These are phyloP conservation scores for Talaromyces stipitatus DNA, from an alignment of 495 filamentous ascomycete genomes.

Conservation along the genomic window DNA sequence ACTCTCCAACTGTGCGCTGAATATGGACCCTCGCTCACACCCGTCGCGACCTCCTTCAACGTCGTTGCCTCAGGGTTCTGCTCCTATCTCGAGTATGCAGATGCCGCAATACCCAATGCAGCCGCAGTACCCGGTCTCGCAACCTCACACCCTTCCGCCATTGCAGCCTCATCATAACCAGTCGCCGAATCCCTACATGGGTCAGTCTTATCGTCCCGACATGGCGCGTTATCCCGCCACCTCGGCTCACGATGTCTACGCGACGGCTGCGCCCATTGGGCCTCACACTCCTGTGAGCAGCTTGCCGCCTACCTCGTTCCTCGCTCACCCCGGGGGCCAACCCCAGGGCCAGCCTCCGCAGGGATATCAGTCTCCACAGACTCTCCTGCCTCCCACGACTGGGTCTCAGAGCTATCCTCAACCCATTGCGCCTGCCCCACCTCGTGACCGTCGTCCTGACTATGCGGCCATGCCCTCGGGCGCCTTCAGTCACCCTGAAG, in stretches of 20 bases:
- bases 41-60: constrained; percentile 50
- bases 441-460: constrained; percentile 47
- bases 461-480: constrained; percentile 55
- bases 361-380: constrained; percentile 53
- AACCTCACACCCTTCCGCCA: constrained; percentile 64
- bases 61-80: constrained; percentile 46
- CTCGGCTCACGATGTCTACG: constrained; percentile 54
- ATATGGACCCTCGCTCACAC: constrained; percentile 47
- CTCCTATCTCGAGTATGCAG: constrained; percentile 39
- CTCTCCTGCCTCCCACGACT: constrained; percentile 58
- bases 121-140: constrained; percentile 48
- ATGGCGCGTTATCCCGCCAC: constrained; percentile 55
- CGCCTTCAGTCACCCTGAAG: constrained; percentile 45
- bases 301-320: constrained; percentile 44
- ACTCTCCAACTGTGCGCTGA: constrained; percentile 4
- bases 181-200: constrained; percentile 48
- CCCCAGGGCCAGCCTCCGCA: constrained; percentile 46
- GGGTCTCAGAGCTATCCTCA: constrained; percentile 60
- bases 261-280: constrained; percentile 37
- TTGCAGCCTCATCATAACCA: constrained; percentile 54
- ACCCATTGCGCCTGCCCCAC: constrained; percentile 63
- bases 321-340: constrained; percentile 42
- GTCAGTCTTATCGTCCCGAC: constrained; percentile 51
- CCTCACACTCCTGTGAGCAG: constrained; percentile 53
- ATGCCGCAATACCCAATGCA: constrained; percentile 48